Evolutionary conservation across 2,329 filamentous ascomycete genomes (phyloP).

Genomic region (Fusarium odoratissimum): DNA sequence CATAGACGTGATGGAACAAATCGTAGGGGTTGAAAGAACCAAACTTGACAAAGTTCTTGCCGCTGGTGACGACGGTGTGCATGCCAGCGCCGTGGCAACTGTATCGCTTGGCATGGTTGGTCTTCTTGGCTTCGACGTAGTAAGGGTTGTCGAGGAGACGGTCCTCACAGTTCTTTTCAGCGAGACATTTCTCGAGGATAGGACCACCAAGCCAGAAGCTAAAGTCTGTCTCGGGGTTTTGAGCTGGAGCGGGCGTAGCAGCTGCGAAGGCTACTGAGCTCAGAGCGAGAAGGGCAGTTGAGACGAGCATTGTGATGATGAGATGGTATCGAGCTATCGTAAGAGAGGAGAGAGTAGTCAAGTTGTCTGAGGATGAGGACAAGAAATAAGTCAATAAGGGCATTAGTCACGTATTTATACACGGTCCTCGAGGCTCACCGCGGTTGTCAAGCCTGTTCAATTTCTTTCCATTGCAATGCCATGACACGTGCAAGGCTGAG

Average conservation of each 20-base stretch:
- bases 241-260: neutral
- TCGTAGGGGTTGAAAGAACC: neutral
- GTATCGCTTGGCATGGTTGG: neutral
- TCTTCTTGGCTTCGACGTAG: neutral
- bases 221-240: neutral
- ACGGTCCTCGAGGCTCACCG: neutral
- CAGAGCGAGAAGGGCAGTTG: neutral
- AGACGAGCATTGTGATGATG: neutral
- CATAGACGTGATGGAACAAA: neutral
- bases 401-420: neutral
- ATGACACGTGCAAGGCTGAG: neutral
- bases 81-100: neutral
- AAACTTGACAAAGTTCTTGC: neutral
- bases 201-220: neutral
- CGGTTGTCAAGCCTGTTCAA: neutral
- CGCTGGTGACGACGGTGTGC: neutral
- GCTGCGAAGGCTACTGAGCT: neutral
- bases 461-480: neutral
- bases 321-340: accelerated
- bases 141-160: neutral
- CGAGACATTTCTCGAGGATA: neutral
- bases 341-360: neutral
- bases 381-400: neutral
- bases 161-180: neutral
- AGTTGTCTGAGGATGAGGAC: neutral